Percentiles rank a stretch among this genome's conserved stretches.
Conservation (phyloP, 2,329 filamentous ascomycete genomes). For the Ambrosiella beaveri region DNA sequence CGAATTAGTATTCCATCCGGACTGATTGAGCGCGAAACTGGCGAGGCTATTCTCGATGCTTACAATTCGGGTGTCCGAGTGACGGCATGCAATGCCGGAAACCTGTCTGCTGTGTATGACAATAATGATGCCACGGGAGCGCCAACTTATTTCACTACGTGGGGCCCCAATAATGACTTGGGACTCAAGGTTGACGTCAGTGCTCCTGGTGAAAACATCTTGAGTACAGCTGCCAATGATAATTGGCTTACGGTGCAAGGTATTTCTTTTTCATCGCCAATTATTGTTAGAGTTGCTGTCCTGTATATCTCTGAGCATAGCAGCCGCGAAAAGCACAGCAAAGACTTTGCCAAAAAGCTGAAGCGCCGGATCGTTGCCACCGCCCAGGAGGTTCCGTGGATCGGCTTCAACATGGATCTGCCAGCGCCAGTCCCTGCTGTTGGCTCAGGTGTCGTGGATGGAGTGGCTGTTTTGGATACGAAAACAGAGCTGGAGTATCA, state of each 20-base stretch:
- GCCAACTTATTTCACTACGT: too few species aligned
- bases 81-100: not conserved
- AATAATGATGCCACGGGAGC: too few species aligned
- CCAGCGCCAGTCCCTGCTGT: slow-evolving; percentile 19
- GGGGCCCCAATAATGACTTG: too few species aligned
- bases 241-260: slow-evolving; percentile 31
- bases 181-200: slow-evolving; percentile 27
- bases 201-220: slow-evolving; percentile 31
- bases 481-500: slow-evolving; percentile 23
- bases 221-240: slow-evolving; percentile 29
- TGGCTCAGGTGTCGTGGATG: slow-evolving; percentile 31
- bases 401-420: slow-evolving; percentile 17
- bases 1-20: not conserved
- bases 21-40: not conserved
- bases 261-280: slow-evolving; percentile 39
- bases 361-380: slow-evolving; percentile 7
- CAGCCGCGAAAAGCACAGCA: slow-evolving; percentile 23
- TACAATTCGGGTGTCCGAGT: not conserved
- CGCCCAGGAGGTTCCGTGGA: slow-evolving; percentile 5
- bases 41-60: slow-evolving; percentile 16
- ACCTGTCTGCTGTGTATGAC: too few species aligned
- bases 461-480: slow-evolving; percentile 27
- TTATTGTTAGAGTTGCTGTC: slow-evolving; percentile 32
- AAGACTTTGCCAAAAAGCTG: not conserved
- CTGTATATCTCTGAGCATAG: slow-evolving; percentile 27